These are phyloP conservation scores for Ascochyta clinopodiicola DNA, from an alignment of 2,329 filamentous ascomycete genomes.

Conservation along the genomic window DNA sequence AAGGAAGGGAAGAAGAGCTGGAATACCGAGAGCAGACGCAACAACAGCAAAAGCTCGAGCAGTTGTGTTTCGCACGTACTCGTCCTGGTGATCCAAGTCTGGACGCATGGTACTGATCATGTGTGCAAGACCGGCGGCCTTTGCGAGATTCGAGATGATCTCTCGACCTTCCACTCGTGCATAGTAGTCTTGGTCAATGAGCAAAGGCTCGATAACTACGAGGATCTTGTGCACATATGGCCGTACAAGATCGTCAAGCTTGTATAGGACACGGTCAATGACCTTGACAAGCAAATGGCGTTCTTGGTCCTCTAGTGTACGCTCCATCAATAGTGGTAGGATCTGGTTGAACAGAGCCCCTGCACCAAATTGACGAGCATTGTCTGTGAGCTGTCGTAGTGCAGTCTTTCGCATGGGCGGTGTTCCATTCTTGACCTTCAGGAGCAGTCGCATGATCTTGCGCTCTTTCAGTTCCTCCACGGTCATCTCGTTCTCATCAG, in stretches of 20 bases:
- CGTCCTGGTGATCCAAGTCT: conserved; percentile 97
- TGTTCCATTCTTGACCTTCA: conserved; percentile 99
- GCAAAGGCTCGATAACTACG: conserved; percentile 97
- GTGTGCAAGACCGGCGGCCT: conserved; percentile 93
- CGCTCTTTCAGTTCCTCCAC: conserved; percentile 97
- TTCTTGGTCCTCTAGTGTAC: conserved; percentile 95
- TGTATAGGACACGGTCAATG: conserved; percentile 97
- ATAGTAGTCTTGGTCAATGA: conserved; percentile 99
- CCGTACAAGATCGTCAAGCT: conserved; percentile 93
- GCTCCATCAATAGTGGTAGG: conserved; percentile 95
- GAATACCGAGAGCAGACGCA: conserved; percentile 93
- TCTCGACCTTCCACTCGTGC: conserved; percentile 97
- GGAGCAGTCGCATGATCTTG: conserved; percentile 94
- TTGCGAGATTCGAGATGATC: conserved; percentile 97
- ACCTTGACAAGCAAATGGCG: conserved; percentile 98
- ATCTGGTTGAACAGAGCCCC: conserved; percentile 97
- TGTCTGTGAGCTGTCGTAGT: conserved; percentile 94
- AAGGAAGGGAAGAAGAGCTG: conserved; percentile 91
- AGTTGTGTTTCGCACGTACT: conserved; percentile 98
- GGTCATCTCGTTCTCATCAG: conserved; percentile 87
- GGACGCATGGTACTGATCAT: conserved; percentile 99
- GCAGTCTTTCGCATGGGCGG: conserved; percentile 99
- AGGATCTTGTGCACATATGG: conserved; percentile 98
- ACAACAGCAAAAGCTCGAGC: conserved; percentile 97
- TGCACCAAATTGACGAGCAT: conserved; percentile 93